Base-by-base conservation (phyloP, 2,329 filamentous ascomycete species). In the Tolypocladium tropicale region DNA sequence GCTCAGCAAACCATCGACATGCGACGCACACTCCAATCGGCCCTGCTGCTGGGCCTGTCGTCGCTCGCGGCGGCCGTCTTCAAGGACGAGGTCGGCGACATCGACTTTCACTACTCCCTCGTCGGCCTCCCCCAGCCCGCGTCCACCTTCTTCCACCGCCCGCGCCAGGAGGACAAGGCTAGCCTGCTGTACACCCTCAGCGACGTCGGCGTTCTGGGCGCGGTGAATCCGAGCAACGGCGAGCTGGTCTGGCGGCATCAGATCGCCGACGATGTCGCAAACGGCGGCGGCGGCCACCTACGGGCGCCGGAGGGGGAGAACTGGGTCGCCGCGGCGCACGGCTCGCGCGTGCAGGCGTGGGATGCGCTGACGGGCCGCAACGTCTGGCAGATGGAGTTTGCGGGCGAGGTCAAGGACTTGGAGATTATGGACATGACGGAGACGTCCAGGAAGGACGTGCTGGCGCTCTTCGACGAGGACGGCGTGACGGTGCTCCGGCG, bases 141-240 rank as follows among this genome's bases (percentile, higher is more conserved):
- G 60, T 89, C 90, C 59, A 96, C 93, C 63, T 95, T 97, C 80
- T 97, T 97, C 82, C 90, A 96, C 74, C 87, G 86, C 63, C 93
- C 94, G 41, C 81, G 88, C 65, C 80, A 83, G 60, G 83, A 86
- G 63, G 92, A 93, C 60, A 90, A 89, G 71, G 92, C 92, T 37
- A 93, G 89, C 55, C 79, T 99, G 39, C 80, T 99, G 54, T 99
- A 96, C 71, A 95, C 94, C 0, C 76, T 97, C 49, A 95, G 90
- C 61, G 89, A 96, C 57, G 80, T 91, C 52, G 84, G 85, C 39
- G 82, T 96, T 2, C 73, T 99, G 21, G 94, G 90, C 52, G 93
- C 93, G 1, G 80, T 97, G 51, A 95, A 96, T 64, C 94, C 94
- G 2, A 88, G 85, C 67, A 92, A 87, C 67, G 93, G 94, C 21